Conservation (phyloP, 2,329 filamentous ascomycete species). For the Arthrobotrys pseudoclavata region DNA sequence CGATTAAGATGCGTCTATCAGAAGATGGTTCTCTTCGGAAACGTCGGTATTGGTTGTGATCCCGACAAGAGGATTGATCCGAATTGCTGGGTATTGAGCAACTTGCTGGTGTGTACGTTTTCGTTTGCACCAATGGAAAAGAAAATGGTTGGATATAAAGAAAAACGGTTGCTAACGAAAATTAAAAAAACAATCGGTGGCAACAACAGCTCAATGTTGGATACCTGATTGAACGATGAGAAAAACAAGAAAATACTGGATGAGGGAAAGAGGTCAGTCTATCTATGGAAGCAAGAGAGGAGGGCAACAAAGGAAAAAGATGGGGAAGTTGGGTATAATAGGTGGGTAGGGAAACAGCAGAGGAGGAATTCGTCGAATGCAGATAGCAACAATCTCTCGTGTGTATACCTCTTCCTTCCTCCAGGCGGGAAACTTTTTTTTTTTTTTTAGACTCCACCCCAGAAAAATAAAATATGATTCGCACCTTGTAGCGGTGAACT, state of each 20-base stretch:
- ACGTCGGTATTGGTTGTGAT: constrained; percentile 52
- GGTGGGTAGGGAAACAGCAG: constrained; percentile 52
- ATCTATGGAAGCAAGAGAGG: constrained; percentile 55
- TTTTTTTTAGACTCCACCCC: constrained; percentile 51
- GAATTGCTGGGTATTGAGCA: constrained; percentile 54
- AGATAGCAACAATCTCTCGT: constrained; percentile 54
- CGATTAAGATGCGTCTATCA: constrained; percentile 41
- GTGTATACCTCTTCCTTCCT: constrained; percentile 43
- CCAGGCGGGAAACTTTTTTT: constrained; percentile 59
- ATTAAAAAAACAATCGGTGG: constrained; percentile 34
- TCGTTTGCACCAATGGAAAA: constrained; percentile 46
- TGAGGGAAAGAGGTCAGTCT: constrained; percentile 58
- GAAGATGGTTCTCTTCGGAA: constrained; percentile 40
- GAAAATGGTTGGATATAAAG: constrained; percentile 45
- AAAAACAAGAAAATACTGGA: constrained; percentile 54
- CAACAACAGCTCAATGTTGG: constrained; percentile 57
- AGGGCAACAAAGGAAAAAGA: constrained; percentile 39
- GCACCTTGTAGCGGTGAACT: constrained; percentile 59
- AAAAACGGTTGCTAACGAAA: constrained; percentile 43
- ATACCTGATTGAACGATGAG: constrained; percentile 41
- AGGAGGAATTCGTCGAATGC: constrained; percentile 60
- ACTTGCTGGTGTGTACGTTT: constrained; percentile 32
- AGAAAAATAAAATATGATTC: constrained; percentile 56
- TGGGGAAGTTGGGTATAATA: constrained; percentile 59
- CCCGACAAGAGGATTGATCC: constrained; percentile 46